Evolutionary conservation across 768 basidiomycete species (phyloP).

Genomic region (Saitozyma sp.): DNA sequence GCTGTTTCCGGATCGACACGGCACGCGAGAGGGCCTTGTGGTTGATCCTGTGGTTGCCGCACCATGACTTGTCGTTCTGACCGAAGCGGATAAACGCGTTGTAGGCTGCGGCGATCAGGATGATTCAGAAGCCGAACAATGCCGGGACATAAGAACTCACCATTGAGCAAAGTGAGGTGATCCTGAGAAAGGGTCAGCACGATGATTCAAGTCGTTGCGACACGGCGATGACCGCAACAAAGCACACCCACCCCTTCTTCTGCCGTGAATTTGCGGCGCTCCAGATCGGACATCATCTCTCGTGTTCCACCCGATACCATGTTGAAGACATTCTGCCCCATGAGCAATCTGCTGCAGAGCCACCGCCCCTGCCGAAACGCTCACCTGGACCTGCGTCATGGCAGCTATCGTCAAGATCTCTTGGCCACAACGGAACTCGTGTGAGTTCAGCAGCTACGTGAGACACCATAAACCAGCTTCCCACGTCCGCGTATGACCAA

Average conservation of each 20-base stretch:
- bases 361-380: too few relatives aligned
- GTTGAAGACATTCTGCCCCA: slow-evolving; percentile 78
- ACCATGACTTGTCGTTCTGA: slow-evolving; percentile 82
- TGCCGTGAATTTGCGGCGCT: slow-evolving; percentile 92
- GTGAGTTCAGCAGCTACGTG: slow-evolving; percentile 76
- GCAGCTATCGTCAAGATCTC: slow-evolving; percentile 95
- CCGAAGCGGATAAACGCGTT: slow-evolving; percentile 82
- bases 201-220: too few relatives aligned
- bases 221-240: neutral
- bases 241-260: slow-evolving; percentile 80
- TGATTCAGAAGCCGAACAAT: neutral
- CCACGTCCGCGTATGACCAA: neutral
- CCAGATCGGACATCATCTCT: slow-evolving; percentile 77
- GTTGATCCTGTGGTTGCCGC: slow-evolving; percentile 85
- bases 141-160: slow-evolving; percentile 53
- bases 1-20: slow-evolving; percentile 88
- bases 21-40: slow-evolving; percentile 92
- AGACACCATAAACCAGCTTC: neutral
- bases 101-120: slow-evolving; percentile 69
- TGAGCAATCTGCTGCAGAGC: slow-evolving; percentile 9
- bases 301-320: slow-evolving; percentile 82
- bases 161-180: slow-evolving; percentile 90
- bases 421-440: slow-evolving; percentile 84
- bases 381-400: slow-evolving; percentile 86
- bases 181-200: slow-evolving; percentile 61